Evolutionary conservation across 305 asterid genomes (phyloP).

Genomic region (Rubia occidens): DNA sequence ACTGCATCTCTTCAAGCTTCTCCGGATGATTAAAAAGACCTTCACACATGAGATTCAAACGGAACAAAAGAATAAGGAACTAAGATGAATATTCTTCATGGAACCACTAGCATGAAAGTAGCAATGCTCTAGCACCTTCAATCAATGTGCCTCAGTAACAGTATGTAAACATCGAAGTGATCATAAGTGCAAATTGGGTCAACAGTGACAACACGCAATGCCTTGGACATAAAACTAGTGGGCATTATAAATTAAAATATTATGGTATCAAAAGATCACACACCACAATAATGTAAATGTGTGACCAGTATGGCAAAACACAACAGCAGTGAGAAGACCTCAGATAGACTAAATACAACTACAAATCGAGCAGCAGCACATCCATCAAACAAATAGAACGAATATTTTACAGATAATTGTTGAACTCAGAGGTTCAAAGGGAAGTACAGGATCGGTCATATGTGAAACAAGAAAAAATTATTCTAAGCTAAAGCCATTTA

Average conservation of each 20-base stretch:
- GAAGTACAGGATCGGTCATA: background rate
- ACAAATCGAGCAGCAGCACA: background rate
- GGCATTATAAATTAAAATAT: no score
- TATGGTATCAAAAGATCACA: no score
- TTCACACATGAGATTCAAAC: constrained; percentile 27
- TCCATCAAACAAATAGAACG: background rate
- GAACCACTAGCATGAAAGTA: background rate
- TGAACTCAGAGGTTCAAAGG: background rate
- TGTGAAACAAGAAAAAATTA: background rate
- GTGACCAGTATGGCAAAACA: no score
- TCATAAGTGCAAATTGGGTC: background rate
- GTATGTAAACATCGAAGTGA: background rate
- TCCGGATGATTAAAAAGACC: constrained; percentile 80
- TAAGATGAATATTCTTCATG: constrained; percentile 2
- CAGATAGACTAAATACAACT: no score
- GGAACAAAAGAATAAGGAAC: constrained; percentile 2
- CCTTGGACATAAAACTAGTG: background rate
- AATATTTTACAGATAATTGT: background rate
- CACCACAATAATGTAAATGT: no score
- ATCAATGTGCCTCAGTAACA: background rate
- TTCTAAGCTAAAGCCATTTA: background rate
- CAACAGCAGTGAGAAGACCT: no score
- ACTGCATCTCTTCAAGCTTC: constrained; percentile 94
- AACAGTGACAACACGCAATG: background rate
- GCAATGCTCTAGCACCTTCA: background rate